Conservation (phyloP, 148 eudicot genomes). For the Camellia sinensis region DNA sequence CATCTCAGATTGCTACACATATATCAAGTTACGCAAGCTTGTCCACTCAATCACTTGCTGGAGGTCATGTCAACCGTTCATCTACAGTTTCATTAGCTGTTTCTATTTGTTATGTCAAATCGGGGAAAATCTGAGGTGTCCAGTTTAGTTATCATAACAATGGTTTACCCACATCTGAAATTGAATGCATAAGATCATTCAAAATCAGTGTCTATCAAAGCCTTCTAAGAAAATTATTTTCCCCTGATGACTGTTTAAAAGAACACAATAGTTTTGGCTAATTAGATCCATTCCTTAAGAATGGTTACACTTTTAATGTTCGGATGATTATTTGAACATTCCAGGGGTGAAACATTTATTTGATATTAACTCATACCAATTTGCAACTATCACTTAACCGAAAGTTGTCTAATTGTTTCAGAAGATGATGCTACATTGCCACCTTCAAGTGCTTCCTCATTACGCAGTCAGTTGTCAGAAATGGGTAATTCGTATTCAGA, state of each 20-base stretch:
- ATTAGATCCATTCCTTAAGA: neutral
- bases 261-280: neutral
- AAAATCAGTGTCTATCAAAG: neutral
- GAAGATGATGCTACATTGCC: slow-evolving; percentile 48
- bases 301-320: neutral
- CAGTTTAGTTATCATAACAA: neutral
- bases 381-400: neutral
- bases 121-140: neutral
- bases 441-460: slow-evolving; percentile 47
- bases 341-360: neutral
- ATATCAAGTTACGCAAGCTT: slow-evolving; percentile 30
- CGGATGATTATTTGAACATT: neutral
- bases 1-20: slow-evolving; percentile 26
- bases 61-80: slow-evolving; percentile 32
- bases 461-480: slow-evolving; percentile 52
- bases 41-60: slow-evolving; percentile 32
- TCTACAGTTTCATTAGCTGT: neutral
- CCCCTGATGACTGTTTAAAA: neutral
- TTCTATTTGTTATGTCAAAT: neutral
- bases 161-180: neutral
- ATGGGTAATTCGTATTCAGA: slow-evolving; percentile 42
- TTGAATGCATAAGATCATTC: neutral
- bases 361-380: neutral
- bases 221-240: neutral
- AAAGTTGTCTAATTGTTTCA: slow-evolving; percentile 22